Evolutionary conservation across 345 rosid genomes (phyloP).

Genomic region (Moricandia moricandioides): DNA sequence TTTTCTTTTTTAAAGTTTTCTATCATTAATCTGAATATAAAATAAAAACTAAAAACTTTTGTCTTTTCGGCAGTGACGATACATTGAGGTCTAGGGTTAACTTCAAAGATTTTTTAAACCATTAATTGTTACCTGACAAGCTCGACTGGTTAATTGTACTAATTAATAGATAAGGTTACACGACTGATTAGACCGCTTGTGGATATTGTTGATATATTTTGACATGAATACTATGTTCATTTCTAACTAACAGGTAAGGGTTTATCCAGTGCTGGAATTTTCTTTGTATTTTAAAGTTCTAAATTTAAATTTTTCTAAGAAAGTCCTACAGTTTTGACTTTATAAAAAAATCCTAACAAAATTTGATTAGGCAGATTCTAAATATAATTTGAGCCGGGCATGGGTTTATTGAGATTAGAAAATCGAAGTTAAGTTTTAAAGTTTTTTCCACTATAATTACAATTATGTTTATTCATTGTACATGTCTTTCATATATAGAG

Average conservation of each 20-base stretch:
- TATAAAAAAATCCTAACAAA: no score
- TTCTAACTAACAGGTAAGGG: not conserved
- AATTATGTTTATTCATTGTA: not conserved
- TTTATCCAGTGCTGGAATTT: no score
- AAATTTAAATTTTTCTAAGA: no score
- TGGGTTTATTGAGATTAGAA: no score
- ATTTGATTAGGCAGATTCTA: no score
- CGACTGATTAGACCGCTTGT: slow-evolving; percentile 18
- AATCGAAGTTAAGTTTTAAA: not conserved
- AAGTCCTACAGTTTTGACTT: no score
- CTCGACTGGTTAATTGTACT: not conserved
- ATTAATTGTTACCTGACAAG: not conserved
- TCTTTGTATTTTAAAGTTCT: no score
- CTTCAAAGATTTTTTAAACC: not conserved
- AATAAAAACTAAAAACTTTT: not conserved
- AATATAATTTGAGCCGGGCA: no score
- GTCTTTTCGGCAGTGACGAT: slow-evolving; percentile 12
- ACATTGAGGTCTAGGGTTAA: slow-evolving; percentile 6
- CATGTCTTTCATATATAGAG: not conserved
- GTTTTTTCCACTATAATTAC: not conserved
- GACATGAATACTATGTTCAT: not conserved
- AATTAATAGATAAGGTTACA: slow-evolving; percentile 29
- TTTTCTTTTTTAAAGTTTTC: not conserved
- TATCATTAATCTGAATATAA: not conserved
- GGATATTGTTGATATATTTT: not conserved